Conservation (phyloP, 2,329 filamentous ascomycete species). For the Diaporthe capsici region DNA sequence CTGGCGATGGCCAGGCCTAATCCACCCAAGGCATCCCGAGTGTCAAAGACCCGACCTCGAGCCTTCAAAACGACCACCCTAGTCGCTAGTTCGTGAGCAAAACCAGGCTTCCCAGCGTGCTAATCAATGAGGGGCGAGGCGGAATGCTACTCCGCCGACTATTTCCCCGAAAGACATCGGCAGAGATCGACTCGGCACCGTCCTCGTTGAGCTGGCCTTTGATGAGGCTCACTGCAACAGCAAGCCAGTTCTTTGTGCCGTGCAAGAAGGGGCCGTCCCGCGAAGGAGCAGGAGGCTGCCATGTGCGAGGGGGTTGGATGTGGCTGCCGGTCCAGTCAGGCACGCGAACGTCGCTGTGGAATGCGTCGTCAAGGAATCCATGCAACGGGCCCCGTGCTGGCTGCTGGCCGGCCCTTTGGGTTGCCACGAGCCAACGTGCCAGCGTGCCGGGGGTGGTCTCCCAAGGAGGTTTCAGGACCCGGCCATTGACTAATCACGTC, state of each 20-base stretch:
- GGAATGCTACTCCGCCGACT: conserved; percentile 21
- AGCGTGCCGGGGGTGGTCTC: conserved; percentile 28
- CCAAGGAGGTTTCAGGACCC: conserved; percentile 34
- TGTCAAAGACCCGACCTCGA: conserved; percentile 19
- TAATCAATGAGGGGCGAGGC: conserved; percentile 13
- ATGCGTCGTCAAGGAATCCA: conserved; percentile 30
- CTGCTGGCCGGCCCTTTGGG: conserved; percentile 26
- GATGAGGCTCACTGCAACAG: conserved; percentile 5
- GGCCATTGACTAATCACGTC: conserved; percentile 36
- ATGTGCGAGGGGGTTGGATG: background rate
- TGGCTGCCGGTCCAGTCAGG: background rate
- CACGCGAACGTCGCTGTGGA: conserved; percentile 18
- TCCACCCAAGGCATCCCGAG: background rate
- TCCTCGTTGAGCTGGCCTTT: background rate
- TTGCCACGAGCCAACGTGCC: conserved; percentile 31
- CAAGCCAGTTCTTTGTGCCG: background rate
- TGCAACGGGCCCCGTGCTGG: conserved; percentile 18
- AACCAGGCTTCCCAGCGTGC: conserved; percentile 15
- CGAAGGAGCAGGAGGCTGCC: background rate
- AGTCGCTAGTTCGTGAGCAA: conserved; percentile 9
- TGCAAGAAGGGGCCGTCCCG: background rate
- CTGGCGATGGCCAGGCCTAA: background rate
- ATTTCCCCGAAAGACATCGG: conserved; percentile 12
- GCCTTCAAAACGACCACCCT: conserved; percentile 5
- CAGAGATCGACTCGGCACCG: background rate